These are phyloP conservation scores for Lipomyces anomalus DNA, from an alignment of 805 yeast species.

Conservation along the genomic window DNA sequence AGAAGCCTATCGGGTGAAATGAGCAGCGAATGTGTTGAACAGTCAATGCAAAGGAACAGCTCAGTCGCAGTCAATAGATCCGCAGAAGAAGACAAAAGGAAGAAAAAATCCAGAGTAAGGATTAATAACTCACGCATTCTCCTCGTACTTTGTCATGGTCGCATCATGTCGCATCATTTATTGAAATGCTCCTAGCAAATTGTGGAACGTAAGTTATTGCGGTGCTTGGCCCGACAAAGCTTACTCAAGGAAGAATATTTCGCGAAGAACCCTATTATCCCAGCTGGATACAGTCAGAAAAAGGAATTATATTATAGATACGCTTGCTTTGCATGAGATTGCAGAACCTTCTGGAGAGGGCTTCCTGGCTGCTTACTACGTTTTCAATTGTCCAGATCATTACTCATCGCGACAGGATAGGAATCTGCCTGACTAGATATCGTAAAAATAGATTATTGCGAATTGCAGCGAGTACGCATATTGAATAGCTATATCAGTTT, in stretches of 20 bases:
- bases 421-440: background rate
- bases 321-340: background rate
- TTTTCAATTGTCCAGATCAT: slow-evolving; percentile 2
- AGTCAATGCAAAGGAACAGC: background rate
- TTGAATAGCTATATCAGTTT: too few relatives aligned
- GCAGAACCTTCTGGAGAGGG: slow-evolving; percentile 5
- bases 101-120: slow-evolving; percentile 4
- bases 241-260: slow-evolving; percentile 8
- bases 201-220: background rate
- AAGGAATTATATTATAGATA: slow-evolving; percentile 3
- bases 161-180: too few relatives aligned
- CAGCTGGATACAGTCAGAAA: slow-evolving; percentile 3
- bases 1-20: background rate
- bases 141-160: too few relatives aligned
- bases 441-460: background rate
- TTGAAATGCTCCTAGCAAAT: too few relatives aligned
- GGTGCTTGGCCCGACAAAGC: slow-evolving; percentile 9
- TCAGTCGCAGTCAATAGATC: background rate
- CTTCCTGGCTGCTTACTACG: background rate
- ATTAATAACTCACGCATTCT: too few relatives aligned
- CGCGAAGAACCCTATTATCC: slow-evolving; percentile 6
- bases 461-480: too few relatives aligned
- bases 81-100: background rate
- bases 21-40: background rate
- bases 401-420: slow-evolving; percentile 2